Evolutionary conservation across 2,329 filamentous ascomycete genomes (phyloP).

Genomic region (Polychaeton citri): DNA sequence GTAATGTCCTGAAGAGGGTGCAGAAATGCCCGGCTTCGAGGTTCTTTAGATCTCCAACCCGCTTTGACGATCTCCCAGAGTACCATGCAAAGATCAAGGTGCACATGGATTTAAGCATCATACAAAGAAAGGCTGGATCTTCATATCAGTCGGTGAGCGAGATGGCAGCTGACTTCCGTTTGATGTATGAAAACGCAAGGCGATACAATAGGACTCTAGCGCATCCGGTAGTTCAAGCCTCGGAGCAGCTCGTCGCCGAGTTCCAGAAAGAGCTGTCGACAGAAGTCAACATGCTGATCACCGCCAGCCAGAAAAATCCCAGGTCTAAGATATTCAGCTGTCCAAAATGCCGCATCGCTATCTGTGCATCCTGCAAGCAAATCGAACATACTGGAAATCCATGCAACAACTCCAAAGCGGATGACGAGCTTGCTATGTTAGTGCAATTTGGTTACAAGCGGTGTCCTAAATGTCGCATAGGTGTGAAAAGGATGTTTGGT

Average conservation of each 20-base stretch:
- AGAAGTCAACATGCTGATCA: too few species aligned
- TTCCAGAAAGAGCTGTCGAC: too few species aligned
- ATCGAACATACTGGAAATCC: slow-evolving; percentile 24
- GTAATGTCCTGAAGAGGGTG: slow-evolving; percentile 5
- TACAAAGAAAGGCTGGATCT: too few species aligned
- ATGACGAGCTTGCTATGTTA: slow-evolving; percentile 25
- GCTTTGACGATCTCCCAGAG: too few species aligned
- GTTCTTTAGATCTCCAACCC: slow-evolving; percentile 8
- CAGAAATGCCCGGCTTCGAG: slow-evolving; percentile 3
- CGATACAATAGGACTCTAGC: too few species aligned
- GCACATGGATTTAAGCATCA: too few species aligned
- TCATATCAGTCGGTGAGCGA: too few species aligned
- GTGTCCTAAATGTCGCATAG: slow-evolving; percentile 37
- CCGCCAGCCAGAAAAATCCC: slow-evolving; percentile 2
- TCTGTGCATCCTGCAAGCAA: slow-evolving; percentile 33
- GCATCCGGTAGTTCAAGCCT: too few species aligned
- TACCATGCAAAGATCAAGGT: too few species aligned
- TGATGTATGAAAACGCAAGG: too few species aligned
- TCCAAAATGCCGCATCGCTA: slow-evolving; percentile 27
- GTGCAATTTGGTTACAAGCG: slow-evolving; percentile 34
- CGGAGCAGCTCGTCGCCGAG: too few species aligned
- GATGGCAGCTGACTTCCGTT: too few species aligned
- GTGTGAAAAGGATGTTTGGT: slow-evolving; percentile 34
- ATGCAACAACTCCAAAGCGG: slow-evolving; percentile 25
- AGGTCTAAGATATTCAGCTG: slow-evolving; percentile 23